Percentiles rank a stretch among this genome's conserved stretches.
These are phyloP conservation scores for Aspergillus funiculosus DNA, from an alignment of 495 filamentous ascomycete species.

Conservation along the genomic window DNA sequence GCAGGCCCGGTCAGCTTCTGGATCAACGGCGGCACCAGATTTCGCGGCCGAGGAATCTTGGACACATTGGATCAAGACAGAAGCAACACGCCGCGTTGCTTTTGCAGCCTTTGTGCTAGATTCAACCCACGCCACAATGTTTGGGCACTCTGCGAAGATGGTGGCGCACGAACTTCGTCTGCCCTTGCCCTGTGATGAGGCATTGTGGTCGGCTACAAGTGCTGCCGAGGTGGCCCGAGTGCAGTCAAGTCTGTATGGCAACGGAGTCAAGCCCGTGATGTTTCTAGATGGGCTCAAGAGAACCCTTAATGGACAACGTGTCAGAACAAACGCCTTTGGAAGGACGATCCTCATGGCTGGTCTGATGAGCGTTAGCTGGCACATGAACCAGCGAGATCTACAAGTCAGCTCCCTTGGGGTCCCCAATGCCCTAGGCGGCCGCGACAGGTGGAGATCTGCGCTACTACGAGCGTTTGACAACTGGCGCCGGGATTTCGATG, in stretches of 20 bases:
- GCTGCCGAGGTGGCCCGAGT: slow-evolving; percentile 82
- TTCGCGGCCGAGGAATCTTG: slow-evolving; percentile 82
- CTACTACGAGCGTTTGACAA: slow-evolving; percentile 87
- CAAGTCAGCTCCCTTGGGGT: slow-evolving; percentile 84
- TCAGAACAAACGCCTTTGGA: slow-evolving; percentile 90
- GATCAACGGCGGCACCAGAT: slow-evolving; percentile 54
- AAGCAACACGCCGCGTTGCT: slow-evolving; percentile 81
- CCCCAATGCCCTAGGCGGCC: slow-evolving; percentile 74
- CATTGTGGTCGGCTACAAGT: slow-evolving; percentile 87
- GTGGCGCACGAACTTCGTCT: slow-evolving; percentile 93
- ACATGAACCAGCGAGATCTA: slow-evolving; percentile 94
- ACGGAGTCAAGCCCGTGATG: slow-evolving; percentile 77
- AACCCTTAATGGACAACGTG: slow-evolving; percentile 78
- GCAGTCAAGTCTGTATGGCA: slow-evolving; percentile 73
- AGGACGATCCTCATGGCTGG: slow-evolving; percentile 95
- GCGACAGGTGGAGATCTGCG: slow-evolving; percentile 87
- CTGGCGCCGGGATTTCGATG: slow-evolving; percentile 93
- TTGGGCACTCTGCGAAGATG: slow-evolving; percentile 95
- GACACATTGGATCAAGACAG: slow-evolving; percentile 94
- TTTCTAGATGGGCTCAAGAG: slow-evolving; percentile 90
- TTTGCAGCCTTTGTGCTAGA: slow-evolving; percentile 96
- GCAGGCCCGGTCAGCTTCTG: slow-evolving; percentile 43
- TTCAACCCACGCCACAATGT: slow-evolving; percentile 96
- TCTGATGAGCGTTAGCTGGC: slow-evolving; percentile 89
- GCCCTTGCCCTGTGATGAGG: slow-evolving; percentile 89